phyloP scores from a whole-genome alignment of 2,329 filamentous ascomycete species.

The Curvularia sp. region DNA sequence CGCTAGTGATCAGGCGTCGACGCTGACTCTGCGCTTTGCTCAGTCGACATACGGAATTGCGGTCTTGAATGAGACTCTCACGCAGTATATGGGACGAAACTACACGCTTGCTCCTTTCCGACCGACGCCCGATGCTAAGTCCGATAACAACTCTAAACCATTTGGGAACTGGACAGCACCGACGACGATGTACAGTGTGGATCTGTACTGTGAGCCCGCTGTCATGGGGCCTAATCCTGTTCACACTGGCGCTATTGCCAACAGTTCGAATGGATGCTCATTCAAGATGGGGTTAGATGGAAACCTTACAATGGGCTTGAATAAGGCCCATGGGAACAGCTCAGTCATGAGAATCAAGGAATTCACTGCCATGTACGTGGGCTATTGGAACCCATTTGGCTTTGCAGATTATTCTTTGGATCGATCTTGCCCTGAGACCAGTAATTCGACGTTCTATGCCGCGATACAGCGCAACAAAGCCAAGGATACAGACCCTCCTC shows the following conservation, averaged over 20 bases:
- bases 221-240: not conserved
- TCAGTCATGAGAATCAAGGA: constrained; percentile 11
- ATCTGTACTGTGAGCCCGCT: constrained; percentile 45
- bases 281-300: constrained; percentile 15
- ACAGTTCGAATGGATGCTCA: constrained; percentile 1
- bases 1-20: constrained; percentile 35
- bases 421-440: constrained; percentile 39
- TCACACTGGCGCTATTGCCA: not conserved
- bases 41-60: constrained; percentile 57
- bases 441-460: constrained; percentile 42
- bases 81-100: constrained; percentile 54
- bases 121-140: constrained; percentile 18
- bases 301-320: constrained; percentile 18
- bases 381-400: constrained; percentile 49
- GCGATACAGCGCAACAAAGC: constrained; percentile 19
- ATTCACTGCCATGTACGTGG: constrained; percentile 53
- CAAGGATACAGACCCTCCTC: constrained; percentile 18
- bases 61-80: constrained; percentile 56
- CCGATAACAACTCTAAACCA: not conserved
- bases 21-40: constrained; percentile 49
- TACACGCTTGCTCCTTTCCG: constrained; percentile 57
- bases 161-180: constrained; percentile 32
- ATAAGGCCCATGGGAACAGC: not conserved
- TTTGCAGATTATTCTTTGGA: constrained; percentile 43
- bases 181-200: constrained; percentile 45